phyloP scores from a whole-genome alignment of 768 basidiomycete genomes.

The Psilocybe azurescens region DNA sequence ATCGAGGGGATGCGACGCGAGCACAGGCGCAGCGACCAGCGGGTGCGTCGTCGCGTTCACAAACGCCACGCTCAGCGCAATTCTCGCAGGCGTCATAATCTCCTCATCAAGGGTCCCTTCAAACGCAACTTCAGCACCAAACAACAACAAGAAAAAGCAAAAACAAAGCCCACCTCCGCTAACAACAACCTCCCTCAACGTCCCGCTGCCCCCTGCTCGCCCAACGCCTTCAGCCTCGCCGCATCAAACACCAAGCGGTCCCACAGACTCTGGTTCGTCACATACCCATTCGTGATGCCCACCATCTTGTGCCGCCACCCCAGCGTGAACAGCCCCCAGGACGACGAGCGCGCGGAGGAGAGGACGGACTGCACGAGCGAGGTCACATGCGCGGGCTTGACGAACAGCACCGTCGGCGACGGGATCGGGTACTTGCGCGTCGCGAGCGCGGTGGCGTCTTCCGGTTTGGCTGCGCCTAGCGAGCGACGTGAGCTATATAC shows the following conservation, averaged over 20 bases:
- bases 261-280: constrained; percentile 84
- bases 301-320: constrained; percentile 83
- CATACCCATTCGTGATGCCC: constrained; percentile 70
- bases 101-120: constrained; percentile 56
- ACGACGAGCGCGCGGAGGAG: constrained; percentile 52
- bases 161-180: constrained; percentile 62
- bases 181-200: constrained; percentile 68
- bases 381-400: constrained; percentile 66
- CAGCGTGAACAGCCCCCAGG: constrained; percentile 58
- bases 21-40: constrained; percentile 74
- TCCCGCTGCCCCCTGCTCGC: constrained; percentile 55
- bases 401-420: constrained; percentile 81
- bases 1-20: constrained; percentile 86
- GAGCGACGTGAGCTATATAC: too few relatives aligned
- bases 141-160: constrained; percentile 8
- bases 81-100: constrained; percentile 64
- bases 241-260: constrained; percentile 78
- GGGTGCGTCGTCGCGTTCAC: constrained; percentile 68
- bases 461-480: constrained; percentile 11
- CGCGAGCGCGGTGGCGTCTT: constrained; percentile 23
- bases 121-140: neutral
- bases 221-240: constrained; percentile 64
- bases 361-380: constrained; percentile 59
- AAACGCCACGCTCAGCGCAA: constrained; percentile 79
- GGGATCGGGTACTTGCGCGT: constrained; percentile 60